Percentiles rank a stretch among this genome's conserved stretches.
Conservation (phyloP, 2,329 filamentous ascomycete genomes). For the Rachicladosporium sp. region DNA sequence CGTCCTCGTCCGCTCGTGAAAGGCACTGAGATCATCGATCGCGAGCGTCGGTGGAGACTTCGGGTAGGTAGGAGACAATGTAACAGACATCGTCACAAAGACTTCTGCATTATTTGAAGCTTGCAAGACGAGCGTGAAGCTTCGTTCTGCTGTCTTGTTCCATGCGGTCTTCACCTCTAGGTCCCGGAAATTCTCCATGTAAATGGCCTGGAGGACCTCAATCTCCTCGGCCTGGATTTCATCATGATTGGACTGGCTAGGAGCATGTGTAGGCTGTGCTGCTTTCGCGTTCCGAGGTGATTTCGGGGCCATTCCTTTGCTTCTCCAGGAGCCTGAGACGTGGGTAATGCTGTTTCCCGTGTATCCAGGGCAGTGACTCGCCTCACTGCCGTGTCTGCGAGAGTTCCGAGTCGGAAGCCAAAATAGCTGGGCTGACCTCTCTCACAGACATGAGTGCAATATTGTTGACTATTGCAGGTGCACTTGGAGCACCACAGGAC, state of each 20-base stretch:
- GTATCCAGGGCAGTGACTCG: too few species aligned
- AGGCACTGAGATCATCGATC: slow-evolving; percentile 49
- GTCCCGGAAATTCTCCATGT: slow-evolving; percentile 74
- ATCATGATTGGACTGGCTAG: neutral
- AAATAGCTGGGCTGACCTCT: too few species aligned
- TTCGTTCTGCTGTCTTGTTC: slow-evolving; percentile 72
- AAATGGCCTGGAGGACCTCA: slow-evolving; percentile 74
- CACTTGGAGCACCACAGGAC: too few species aligned
- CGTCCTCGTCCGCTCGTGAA: slow-evolving; percentile 59
- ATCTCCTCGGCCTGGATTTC: slow-evolving; percentile 82
- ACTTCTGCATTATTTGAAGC: slow-evolving; percentile 62
- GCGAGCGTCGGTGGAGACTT: slow-evolving; percentile 65
- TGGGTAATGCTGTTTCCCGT: too few species aligned
- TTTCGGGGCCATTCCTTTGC: slow-evolving; percentile 34
- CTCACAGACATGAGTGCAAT: too few species aligned
- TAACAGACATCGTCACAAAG: slow-evolving; percentile 59
- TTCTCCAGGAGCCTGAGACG: too few species aligned
- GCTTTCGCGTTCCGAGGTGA: slow-evolving; percentile 25
- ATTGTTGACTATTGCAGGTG: too few species aligned
- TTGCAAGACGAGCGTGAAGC: slow-evolving; percentile 69
- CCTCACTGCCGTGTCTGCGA: too few species aligned
- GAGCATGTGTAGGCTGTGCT: slow-evolving; percentile 8
- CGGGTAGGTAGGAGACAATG: slow-evolving; percentile 81
- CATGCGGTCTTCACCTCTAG: slow-evolving; percentile 64
- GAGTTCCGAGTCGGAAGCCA: too few species aligned